phyloP scores from a whole-genome alignment of 2,329 filamentous ascomycete genomes.

The Fusarium oxysporum region DNA sequence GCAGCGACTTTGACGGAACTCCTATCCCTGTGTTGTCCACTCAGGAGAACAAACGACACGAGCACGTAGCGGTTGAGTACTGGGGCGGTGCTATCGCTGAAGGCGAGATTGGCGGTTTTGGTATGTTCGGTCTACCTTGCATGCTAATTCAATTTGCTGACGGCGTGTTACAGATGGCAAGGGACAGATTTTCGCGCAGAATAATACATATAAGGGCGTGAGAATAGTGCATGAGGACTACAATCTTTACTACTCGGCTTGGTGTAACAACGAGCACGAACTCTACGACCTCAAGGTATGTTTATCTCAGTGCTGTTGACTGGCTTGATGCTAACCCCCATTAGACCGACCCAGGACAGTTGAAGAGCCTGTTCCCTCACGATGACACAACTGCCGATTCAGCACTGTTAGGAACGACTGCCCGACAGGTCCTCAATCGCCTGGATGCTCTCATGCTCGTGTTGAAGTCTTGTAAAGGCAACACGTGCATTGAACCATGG shows the following conservation, averaged over 20 bases:
- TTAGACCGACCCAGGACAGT: slow-evolving; percentile 64
- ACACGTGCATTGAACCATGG: slow-evolving; percentile 68
- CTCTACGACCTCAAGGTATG: slow-evolving; percentile 69
- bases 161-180: slow-evolving; percentile 29
- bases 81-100: slow-evolving; percentile 61
- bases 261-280: slow-evolving; percentile 76
- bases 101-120: slow-evolving; percentile 48
- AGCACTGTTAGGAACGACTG: slow-evolving; percentile 36
- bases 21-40: slow-evolving; percentile 59
- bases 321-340: slow-evolving; percentile 3
- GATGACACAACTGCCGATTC: neutral
- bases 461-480: slow-evolving; percentile 69
- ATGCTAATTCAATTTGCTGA: slow-evolving; percentile 6
- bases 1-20: slow-evolving; percentile 67
- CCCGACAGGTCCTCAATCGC: slow-evolving; percentile 58
- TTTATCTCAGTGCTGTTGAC: accelerated
- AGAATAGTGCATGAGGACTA: slow-evolving; percentile 67
- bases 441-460: slow-evolving; percentile 70
- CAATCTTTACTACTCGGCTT: slow-evolving; percentile 74
- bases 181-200: slow-evolving; percentile 35
- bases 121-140: slow-evolving; percentile 11
- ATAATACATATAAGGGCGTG: slow-evolving; percentile 72
- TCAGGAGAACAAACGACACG: slow-evolving; percentile 50
- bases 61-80: slow-evolving; percentile 69
- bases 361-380: slow-evolving; percentile 55